Base-by-base conservation (phyloP, 2,329 filamentous ascomycete genomes). In the Elsinoe australis region DNA sequence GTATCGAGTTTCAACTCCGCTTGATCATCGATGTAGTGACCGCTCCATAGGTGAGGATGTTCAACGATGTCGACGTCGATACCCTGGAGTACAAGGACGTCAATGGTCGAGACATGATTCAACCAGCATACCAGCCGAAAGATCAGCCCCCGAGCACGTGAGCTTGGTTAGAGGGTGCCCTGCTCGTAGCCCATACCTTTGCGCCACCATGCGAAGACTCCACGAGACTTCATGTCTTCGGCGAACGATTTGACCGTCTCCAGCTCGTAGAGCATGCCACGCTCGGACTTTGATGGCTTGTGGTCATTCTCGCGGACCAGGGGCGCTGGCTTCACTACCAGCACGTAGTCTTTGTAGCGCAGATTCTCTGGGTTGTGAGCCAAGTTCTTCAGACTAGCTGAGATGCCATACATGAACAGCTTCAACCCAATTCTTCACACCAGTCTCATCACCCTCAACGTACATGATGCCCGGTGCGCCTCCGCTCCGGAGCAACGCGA, bases 381-480 rank as follows among this genome's bases (percentile, higher is more conserved):
- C 10, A 21, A n/a, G 4, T 12, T 3, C 14, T 18, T 17, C 33
- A 10, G 18, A 5, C n/a, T 15, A 36, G 33, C 2, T 36, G 18
- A 15, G 3, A 17, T 17, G 12, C 51, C 59, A 8, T 55, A 67
- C 72, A 49, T 83, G 76, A 2, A 87, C 82, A 1, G 69, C 67
- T 8, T 68, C 69, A 3, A 87, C 79, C 83, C 83, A 87, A 10
- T 71, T 68, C 50, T 69, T 70, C 3, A 87, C 75, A 1, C 70
- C 69, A 1, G 59, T 56, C 55, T 76, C 72, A n/a, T 72, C 67
- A 1, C 79, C 77, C 59, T 86, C 81, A 42, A 82, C 83, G 59
- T 87, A 86, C 84, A 89, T 88, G 55, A 89, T 80, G 1, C 85
- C 85, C 0, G 85, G 85, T 18, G 75, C 75, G 1, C 80, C 78